Base-by-base conservation (phyloP, 352 stramenopile genomes). In the Phytopythium helicoides region DNA sequence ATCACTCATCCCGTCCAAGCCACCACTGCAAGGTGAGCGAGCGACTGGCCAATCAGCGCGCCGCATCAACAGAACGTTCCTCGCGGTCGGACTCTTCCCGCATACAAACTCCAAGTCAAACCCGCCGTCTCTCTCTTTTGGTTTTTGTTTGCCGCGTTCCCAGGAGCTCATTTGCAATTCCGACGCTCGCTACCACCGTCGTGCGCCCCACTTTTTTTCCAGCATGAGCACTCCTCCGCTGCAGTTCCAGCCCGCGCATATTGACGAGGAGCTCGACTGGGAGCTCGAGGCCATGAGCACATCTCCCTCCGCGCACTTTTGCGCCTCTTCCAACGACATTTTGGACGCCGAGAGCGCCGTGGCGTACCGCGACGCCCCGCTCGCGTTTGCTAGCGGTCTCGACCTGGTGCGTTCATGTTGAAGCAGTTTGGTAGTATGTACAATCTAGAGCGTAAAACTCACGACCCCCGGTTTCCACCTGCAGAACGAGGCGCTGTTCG, bases 311-410 rank as follows among this genome's bases (percentile, higher is more conserved):
- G 28, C 28, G 28, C 5, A 5, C 5, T 9, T 33, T 33, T 33
- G 5, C 28, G 28, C 28, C 28, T 33, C 28, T 33, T 5, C 5
- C 28, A 33, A 33, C 28, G 28, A 56, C 34, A 37, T 37, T 19
- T 34, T 33, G 21, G 23, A 64, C 34, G 25, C n/a, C 8, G 28
- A 51, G 36, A 41, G 37, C 36, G 40, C 66, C n/a, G 60, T 56
- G 28, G 60, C 69, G 52, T 82, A 77, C 52, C 69, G 72, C 28
- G 72, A 82, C 66, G 67, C 63, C 2, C 46, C 70, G 26, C 72
- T 77, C 64, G 63, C 71, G 50, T 83, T 83, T 54, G 62, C 69
- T 0, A 71, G 58, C 23, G 45, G 51, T 41, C 50, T 56, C 50
- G 47, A 36, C 47, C 47, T 53, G 47, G 47, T 53, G 41, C 47